A percentile compares a stretch with the other conserved stretches of the same genome.
Evolutionary conservation across 257 asterid genomes (phyloP).

Genomic region (Henckelia pumila): DNA sequence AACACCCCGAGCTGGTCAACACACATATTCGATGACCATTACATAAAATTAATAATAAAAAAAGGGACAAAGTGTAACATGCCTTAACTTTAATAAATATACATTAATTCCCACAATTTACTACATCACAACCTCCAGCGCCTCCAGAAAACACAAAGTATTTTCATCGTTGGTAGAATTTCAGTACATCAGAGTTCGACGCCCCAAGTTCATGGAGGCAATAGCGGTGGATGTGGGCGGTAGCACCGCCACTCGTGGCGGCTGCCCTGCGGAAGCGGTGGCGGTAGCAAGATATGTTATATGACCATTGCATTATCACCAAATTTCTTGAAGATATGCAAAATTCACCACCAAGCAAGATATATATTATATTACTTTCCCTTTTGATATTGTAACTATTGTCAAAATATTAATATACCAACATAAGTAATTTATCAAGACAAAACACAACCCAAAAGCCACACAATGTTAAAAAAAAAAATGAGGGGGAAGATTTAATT

Average conservation of each 20-base stretch:
- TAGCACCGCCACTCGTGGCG: not conserved
- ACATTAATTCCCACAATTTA: constrained; percentile 29
- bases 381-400: not conserved
- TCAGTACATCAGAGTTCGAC: constrained; percentile 26
- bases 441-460: constrained; percentile 28
- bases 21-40: constrained; percentile 18
- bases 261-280: not conserved
- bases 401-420: not conserved
- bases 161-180: not conserved
- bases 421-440: not conserved
- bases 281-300: not conserved
- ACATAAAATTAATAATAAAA: too few species aligned
- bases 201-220: not conserved
- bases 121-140: constrained; percentile 25
- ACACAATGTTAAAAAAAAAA: constrained; percentile 23
- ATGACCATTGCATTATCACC: constrained; percentile 7
- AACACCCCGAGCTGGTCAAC: constrained; percentile 25
- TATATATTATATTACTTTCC: not conserved
- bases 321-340: not conserved
- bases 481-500: not conserved
- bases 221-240: not conserved
- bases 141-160: constrained; percentile 5
- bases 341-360: not conserved
- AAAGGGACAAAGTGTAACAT: not conserved
- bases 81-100: not conserved